A percentile compares a stretch with the other conserved stretches of the same genome.
Conservation (phyloP, 305 asterid genomes). For the Fraxinus paxiana region DNA sequence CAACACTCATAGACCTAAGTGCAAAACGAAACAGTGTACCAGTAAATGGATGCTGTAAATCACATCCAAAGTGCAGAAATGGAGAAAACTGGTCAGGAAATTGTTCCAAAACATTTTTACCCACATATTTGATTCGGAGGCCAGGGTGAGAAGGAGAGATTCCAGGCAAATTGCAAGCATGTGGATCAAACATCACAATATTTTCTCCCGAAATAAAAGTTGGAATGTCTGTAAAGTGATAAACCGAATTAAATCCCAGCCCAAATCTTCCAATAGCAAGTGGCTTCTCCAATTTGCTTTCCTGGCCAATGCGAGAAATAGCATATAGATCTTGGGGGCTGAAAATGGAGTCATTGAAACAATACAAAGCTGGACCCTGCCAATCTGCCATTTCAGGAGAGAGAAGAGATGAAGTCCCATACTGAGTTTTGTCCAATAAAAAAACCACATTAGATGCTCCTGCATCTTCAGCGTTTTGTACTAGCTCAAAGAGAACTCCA, state of each 20-base stretch:
- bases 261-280: constrained; percentile 99
- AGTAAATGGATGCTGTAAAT: constrained; percentile 72
- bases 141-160: constrained; percentile 97
- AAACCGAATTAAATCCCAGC: constrained; percentile 87
- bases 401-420: constrained; percentile 89
- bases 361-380: constrained; percentile 98
- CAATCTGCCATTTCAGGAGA: constrained; percentile 99
- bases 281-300: constrained; percentile 91
- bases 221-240: constrained; percentile 94
- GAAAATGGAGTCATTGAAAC: constrained; percentile 91
- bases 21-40: constrained; percentile 98
- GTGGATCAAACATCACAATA: constrained; percentile 97
- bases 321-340: constrained; percentile 95
- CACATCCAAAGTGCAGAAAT: constrained; percentile 90
- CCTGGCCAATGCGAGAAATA: constrained; percentile 98
- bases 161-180: constrained; percentile 92
- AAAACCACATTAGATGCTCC: constrained; percentile 81
- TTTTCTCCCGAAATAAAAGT: constrained; percentile 95
- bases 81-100: constrained; percentile 99
- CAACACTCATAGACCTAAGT: constrained; percentile 66
- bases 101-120: constrained; percentile 76
- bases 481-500: constrained; percentile 84
- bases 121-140: constrained; percentile 75
- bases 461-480: constrained; percentile 98
- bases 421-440: constrained; percentile 87